Base-by-base conservation (phyloP, 257 asterid species). In the Salvia splendens region DNA sequence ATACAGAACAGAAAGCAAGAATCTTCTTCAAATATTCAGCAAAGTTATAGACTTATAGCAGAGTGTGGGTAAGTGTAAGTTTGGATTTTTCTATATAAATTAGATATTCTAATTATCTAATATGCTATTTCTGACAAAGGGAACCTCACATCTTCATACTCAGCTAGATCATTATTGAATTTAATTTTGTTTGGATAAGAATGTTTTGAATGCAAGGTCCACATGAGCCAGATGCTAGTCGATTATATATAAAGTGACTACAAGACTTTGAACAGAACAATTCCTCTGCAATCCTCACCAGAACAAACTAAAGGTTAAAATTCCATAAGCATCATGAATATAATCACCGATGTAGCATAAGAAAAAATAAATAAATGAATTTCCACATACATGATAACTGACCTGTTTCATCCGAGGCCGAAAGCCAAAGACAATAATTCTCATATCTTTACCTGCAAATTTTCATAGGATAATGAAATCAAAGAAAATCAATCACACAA, bases 351-450 rank as follows among this genome's bases (percentile, higher is more conserved):
- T 61, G 64, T 57, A 40, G 15, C 48, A 50, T 36, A 53, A 48
- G 35, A 67, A 33, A 64, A 20, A 54, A 35, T 30, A 67, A 66
- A 69, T 55, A 68, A 72, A 73, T 51, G 45, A 57, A 52, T 52
- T 57, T 60, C 68, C 75, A 50, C 12, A 64, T 46, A 48, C 75
- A 71, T 61, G 77, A 79, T 60, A 52, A 70, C 80, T 73, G 24
- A 88, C 99, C 99, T 90, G 97, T 82, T 85, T 88, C 41, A 97
- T 88, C 72, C 92, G 87, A 71, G 99, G 92, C 63, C 91, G 95
- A 84, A 93, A 93, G 45, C 97, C 94, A 71, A 86, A 93, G 57
- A 93, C 97, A 71, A 93, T 85, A 30, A 85, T 86, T 76, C 99
- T 86, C 97, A 93, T 86, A 80, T 93, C 99, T 79, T 88, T 93